Percentiles rank a stretch among this genome's conserved stretches.
phyloP scores from a whole-genome alignment of 208 protist species.

The Jaenimonas drosophilae region DNA sequence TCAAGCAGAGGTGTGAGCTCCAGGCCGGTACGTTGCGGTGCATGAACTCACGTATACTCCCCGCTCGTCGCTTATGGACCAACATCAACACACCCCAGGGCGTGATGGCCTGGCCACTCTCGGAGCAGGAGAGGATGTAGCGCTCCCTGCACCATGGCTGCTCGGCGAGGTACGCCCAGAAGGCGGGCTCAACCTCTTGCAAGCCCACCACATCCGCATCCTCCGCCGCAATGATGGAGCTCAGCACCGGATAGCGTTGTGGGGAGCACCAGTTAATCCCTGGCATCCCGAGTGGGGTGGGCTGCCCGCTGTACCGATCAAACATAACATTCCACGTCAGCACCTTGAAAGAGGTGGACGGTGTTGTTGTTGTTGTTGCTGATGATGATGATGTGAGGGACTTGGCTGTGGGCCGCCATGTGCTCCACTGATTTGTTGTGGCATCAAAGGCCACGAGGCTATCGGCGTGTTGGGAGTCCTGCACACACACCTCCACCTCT shows the following conservation, averaged over 20 bases:
- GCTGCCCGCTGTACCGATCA: conserved; percentile 82
- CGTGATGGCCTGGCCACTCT: conserved; percentile 30
- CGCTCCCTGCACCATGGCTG: conserved; percentile 62
- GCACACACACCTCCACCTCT: too few species aligned
- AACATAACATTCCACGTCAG: conserved; percentile 91
- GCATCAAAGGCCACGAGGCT: background rate
- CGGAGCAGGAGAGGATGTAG: conserved; percentile 70
- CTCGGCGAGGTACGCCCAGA: conserved; percentile 49
- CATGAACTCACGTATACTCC: too few species aligned
- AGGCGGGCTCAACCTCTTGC: conserved; percentile 83
- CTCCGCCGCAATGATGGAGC: conserved; percentile 49
- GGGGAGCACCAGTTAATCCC: conserved; percentile 87
- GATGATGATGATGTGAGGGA: too few species aligned
- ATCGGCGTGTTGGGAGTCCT: conserved; percentile 17
- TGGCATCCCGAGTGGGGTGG: conserved; percentile 84
- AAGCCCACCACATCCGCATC: conserved; percentile 86
- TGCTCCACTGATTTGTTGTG: background rate
- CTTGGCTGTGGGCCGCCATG: too few species aligned
- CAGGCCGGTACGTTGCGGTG: conserved; percentile 85
- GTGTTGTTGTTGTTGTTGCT: background rate
- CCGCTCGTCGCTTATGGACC: conserved; percentile 39
- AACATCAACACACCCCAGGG: conserved; percentile 84
- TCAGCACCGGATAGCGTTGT: conserved; percentile 82
- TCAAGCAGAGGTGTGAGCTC: conserved; percentile 73
- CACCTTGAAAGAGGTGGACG: conserved; percentile 28